Evolutionary conservation across 352 stramenopile species (phyloP), one percentile per base, ranked within the genome.

Genomic region (Albugo laibachii): DNA sequence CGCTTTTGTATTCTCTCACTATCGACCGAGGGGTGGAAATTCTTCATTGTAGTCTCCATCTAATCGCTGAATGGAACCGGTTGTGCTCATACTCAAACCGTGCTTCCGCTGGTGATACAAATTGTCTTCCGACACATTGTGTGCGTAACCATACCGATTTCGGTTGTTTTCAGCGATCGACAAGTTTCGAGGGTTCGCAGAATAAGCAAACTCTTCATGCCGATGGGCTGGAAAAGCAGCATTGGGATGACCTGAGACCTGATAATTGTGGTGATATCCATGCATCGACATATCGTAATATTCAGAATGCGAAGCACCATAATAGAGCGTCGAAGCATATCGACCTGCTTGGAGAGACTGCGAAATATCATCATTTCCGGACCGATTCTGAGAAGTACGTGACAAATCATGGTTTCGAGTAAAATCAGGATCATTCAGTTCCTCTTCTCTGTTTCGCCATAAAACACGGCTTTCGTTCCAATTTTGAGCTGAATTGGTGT

Each of bases 391-490:
- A 8, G 66, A 65, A 11, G 69, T 69, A 38, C 80, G 83, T 15
- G 63, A 65, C 3, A 31, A 31, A 31, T 86, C 61, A 45, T 79
- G 74, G 51, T 89, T 77, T 31, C 79, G 74, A 34, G 79, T 83
- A 36, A 95, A 95, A 55, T 95, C 83, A 2, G 83, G 83, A 59
- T 97, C 91, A 48, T 93, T 94, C 54, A 92, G 54, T 62, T 97
- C 91, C 57, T 96, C 79, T 52, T 94, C 74, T 24, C 85, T 80
- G 65, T 97, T 96, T 18, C 91, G 78, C 68, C 84, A 96, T 40
- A 94, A 69, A 31, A 93, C 91, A 50, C 96, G 96, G 52, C 64
- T 88, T 52, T 89, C 71, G 49, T 87, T 88, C 79, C 79, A 92
- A 57, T 80, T 78, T 35, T 82, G 63, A 41, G 59, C 11, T 11